A percentile compares a stretch with the other conserved stretches of the same genome.
Evolutionary conservation across 2,329 filamentous ascomycete genomes (phyloP).

Genomic region (Claviceps sp.): DNA sequence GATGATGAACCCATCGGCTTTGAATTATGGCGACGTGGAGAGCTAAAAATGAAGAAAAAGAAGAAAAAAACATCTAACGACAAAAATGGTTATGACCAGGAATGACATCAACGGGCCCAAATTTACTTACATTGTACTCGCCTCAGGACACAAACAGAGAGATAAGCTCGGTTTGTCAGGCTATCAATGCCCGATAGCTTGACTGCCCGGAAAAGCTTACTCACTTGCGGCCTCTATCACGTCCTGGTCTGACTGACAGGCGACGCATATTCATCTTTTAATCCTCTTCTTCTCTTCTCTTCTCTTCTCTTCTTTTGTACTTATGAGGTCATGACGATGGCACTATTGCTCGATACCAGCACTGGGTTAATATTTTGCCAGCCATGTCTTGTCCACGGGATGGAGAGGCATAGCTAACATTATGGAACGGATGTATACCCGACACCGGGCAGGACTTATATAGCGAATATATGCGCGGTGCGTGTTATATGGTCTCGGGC

Average conservation of each 20-base stretch:
- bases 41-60: neutral
- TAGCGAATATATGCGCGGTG: neutral
- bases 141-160: neutral
- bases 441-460: neutral
- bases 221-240: neutral
- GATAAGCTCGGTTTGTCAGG: neutral
- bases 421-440: slow-evolving; percentile 1
- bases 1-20: slow-evolving; percentile 29
- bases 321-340: slow-evolving; percentile 20
- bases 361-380: neutral
- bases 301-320: slow-evolving; percentile 6
- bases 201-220: neutral
- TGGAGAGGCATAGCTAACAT: slow-evolving; percentile 5
- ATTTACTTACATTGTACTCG: neutral
- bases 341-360: neutral
- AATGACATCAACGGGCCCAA: slow-evolving; percentile 2
- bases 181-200: neutral
- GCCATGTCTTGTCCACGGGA: slow-evolving; percentile 1
- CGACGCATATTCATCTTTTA: slow-evolving; percentile 17
- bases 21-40: neutral
- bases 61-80: neutral
- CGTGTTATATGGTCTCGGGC: neutral
- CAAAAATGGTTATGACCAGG: slow-evolving; percentile 5
- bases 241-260: slow-evolving; percentile 10
- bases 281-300: slow-evolving; percentile 9